Base-by-base conservation (phyloP, 352 stramenopile species). In the Elongisporangium undulatum region DNA sequence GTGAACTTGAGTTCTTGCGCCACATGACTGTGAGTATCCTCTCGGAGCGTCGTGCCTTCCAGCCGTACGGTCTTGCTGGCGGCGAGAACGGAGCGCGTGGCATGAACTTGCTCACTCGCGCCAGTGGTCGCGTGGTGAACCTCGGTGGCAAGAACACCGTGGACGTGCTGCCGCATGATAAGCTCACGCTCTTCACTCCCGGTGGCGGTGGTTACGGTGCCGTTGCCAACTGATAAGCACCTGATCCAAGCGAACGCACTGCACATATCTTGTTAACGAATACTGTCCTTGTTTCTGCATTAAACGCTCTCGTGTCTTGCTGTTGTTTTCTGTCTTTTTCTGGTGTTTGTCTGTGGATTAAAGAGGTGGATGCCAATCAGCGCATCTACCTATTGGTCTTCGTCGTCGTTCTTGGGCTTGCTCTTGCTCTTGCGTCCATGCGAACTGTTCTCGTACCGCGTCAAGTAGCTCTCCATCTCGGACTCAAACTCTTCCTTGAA, bases 11-110 rank as follows among this genome's bases (percentile, higher is more conserved):
- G 73, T 98, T 99, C 54, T 71, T 98, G 48, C 67, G 94, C 50
- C 77, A 82, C 19, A 93, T 99, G 69, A 96, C 91, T 4, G 97
- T 99, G 51, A 99, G 93, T 65, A 99, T 99, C 23, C 68, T 99
- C 0, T 98, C 94, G 24, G 97, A 99, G 75, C 87, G 97, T 20
- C 87, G 97, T 51, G 87, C 92, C 5, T 93, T 99, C 66, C 79
- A 87, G 59, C 97, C 97, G 17, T 99, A 98, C 65, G 97, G 97
- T 21, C 62, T 99, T 19, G 74, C 78, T 38, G 97, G 97, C 34
- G 97, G 97, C 10, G 88, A 82, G 16, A 76, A 87, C 24, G 97
- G 89, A 19, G 80, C 80, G 58, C 86, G 81, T 20, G 97, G 97
- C n/a, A 81, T 96, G 45, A 99, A 99, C 68, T 55, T 99, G 41